A percentile compares a stretch with the other conserved stretches of the same genome.
Evolutionary conservation across 345 rosid species (phyloP).

Genomic region (Boechera retrofracta): DNA sequence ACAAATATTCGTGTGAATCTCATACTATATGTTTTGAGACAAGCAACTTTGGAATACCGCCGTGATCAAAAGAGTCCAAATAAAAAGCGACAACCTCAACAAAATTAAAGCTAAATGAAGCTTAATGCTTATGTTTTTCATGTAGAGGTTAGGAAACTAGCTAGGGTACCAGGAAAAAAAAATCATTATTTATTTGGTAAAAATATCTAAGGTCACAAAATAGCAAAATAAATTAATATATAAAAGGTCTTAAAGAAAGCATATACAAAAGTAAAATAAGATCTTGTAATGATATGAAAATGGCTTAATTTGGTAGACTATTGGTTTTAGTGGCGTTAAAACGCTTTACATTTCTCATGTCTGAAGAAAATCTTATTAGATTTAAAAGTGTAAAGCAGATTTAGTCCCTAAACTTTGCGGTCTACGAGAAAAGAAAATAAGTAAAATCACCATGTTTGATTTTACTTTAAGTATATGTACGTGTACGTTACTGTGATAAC

Average conservation of each 20-base stretch:
- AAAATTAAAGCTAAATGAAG: neutral
- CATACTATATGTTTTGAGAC: neutral
- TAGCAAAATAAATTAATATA: neutral
- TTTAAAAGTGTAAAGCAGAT: neutral
- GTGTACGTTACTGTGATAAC: no score
- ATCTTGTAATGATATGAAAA: no score
- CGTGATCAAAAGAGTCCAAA: neutral
- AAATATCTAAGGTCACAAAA: neutral
- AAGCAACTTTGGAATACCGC: neutral
- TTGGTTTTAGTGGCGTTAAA: no score
- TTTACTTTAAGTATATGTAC: neutral
- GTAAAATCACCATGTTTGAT: neutral
- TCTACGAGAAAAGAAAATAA: constrained; percentile 4
- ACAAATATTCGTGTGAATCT: neutral
- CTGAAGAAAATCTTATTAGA: no score
- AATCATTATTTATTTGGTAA: neutral
- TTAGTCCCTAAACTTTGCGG: neutral
- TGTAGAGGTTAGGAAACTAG: neutral
- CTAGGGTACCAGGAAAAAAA: no score
- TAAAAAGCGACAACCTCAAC: constrained; percentile 1
- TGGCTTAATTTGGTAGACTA: no score
- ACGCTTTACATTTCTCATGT: no score
- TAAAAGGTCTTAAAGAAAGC: neutral
- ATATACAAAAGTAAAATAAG: neutral
- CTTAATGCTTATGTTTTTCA: constrained; percentile 9